Percentiles rank a stretch among this genome's conserved stretches.
Conservation (phyloP, 2,329 filamentous ascomycete genomes). For the Fusarium globosum region DNA sequence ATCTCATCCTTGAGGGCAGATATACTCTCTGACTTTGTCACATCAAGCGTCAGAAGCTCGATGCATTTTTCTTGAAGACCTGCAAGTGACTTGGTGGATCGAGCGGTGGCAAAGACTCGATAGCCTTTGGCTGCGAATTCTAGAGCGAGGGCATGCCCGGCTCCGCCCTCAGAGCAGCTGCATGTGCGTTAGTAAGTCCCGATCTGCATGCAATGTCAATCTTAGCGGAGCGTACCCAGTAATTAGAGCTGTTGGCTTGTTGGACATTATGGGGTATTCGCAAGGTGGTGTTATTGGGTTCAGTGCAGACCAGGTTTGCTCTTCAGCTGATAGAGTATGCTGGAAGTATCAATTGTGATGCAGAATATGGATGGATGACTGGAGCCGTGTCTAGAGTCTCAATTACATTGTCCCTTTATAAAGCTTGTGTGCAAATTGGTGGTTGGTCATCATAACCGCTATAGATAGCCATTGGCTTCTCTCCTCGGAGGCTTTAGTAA, state of each 20-base stretch:
- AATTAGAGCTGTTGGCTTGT: neutral
- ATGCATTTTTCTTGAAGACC: slow-evolving; percentile 15
- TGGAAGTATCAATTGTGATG: neutral
- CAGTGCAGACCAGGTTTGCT: too few relatives aligned
- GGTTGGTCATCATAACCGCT: neutral
- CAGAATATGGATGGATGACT: accelerated
- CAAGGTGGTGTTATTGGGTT: neutral
- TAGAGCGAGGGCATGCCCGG: slow-evolving; percentile 5
- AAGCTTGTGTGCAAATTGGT: accelerated
- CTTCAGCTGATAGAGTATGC: accelerated
- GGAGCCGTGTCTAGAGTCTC: accelerated
- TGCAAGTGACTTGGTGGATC: neutral
- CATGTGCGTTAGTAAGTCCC: accelerated
- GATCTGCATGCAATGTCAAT: accelerated
- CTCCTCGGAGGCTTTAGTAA: neutral
- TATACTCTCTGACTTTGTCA: slow-evolving; percentile 2
- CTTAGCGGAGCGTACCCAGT: neutral
- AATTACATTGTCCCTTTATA: neutral
- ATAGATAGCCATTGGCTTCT: neutral
- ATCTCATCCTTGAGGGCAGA: neutral
- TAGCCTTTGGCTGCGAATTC: slow-evolving; percentile 10
- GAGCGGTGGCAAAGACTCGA: slow-evolving; percentile 18
- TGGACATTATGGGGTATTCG: neutral
- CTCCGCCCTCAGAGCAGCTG: slow-evolving; percentile 13
- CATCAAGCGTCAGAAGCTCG: slow-evolving; percentile 9